Percentiles rank a stretch among this genome's conserved stretches.
phyloP scores from a whole-genome alignment of 2,329 filamentous ascomycete genomes.

The Apiospora malaysiana region DNA sequence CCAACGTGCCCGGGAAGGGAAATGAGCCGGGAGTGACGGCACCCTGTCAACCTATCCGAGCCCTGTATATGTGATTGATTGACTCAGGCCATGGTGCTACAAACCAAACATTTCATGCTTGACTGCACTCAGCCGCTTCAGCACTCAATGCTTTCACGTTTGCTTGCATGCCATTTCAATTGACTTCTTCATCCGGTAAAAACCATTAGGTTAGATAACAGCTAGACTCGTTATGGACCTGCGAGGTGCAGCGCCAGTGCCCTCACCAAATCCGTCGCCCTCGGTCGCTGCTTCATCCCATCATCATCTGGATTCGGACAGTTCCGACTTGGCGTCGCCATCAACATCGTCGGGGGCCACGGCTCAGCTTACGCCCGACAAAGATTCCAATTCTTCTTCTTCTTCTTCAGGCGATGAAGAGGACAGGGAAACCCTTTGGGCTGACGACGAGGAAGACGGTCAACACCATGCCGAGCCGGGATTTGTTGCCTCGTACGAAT shows the following conservation, averaged over 20 bases:
- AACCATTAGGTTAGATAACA: background rate
- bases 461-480: background rate
- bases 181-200: too few species aligned
- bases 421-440: background rate
- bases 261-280: background rate
- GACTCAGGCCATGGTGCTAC: background rate
- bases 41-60: background rate
- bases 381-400: slow-evolving; percentile 16
- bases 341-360: background rate
- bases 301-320: slow-evolving; percentile 4
- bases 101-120: background rate
- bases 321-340: slow-evolving; percentile 5
- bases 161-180: background rate
- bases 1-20: background rate
- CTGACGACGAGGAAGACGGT: background rate
- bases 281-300: background rate
- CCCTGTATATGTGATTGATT: background rate
- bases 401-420: slow-evolving; percentile 19
- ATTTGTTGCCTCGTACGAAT: slow-evolving; percentile 22
- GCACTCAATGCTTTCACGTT: background rate
- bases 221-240: background rate
- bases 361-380: slow-evolving; percentile 12
- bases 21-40: background rate
- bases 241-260: background rate
- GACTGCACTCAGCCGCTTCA: background rate